phyloP scores from a whole-genome alignment of 352 stramenopile species.

The Phytopythium montanum region DNA sequence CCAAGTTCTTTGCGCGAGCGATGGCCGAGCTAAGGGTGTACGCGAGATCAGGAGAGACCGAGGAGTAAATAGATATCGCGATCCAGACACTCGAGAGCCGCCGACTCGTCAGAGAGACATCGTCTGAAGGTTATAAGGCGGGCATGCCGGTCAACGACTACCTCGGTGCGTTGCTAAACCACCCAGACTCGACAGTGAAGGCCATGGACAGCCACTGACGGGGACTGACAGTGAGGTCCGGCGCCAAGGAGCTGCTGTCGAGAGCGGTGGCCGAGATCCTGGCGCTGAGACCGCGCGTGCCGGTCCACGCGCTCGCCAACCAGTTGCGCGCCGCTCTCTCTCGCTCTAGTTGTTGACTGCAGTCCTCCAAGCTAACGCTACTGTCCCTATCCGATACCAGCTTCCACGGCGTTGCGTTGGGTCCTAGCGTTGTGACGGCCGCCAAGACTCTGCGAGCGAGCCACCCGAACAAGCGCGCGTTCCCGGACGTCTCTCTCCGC shows the following conservation, averaged over 20 bases:
- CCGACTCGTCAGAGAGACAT: slow-evolving; percentile 1
- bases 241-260: slow-evolving; percentile 6
- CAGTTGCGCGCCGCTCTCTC: slow-evolving; percentile 1
- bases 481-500: background rate
- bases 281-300: slow-evolving; percentile 2
- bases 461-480: slow-evolving; percentile 1
- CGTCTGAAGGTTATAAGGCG: background rate
- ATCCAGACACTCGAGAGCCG: background rate
- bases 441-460: background rate
- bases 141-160: slow-evolving; percentile 6
- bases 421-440: background rate
- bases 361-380: no score
- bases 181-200: background rate
- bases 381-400: background rate
- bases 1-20: slow-evolving; percentile 36
- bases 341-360: background rate
- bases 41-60: slow-evolving; percentile 6
- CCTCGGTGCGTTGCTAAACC: background rate
- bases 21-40: slow-evolving; percentile 41
- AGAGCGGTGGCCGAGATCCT: slow-evolving; percentile 2
- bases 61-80: background rate
- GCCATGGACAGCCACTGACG: background rate
- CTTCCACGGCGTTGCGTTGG: background rate
- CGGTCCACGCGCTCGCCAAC: slow-evolving; percentile 5
- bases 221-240: background rate